phyloP scores from a whole-genome alignment of 306 rosid genomes.

The Heteromeles arbutifolia region DNA sequence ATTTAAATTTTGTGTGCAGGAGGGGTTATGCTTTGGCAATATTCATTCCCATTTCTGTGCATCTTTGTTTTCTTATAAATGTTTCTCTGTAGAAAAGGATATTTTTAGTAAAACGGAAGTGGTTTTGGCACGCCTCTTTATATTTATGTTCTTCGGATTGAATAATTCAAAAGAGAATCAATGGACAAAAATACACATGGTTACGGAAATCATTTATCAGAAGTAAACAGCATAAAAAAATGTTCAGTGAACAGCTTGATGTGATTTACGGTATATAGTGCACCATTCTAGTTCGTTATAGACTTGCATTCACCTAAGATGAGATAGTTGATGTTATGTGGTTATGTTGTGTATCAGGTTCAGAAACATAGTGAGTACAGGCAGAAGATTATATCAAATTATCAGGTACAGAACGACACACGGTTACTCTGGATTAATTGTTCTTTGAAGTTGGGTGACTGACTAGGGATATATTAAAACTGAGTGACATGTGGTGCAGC shows the following conservation, averaged over 20 bases:
- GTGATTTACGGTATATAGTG: background rate
- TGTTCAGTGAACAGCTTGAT: background rate
- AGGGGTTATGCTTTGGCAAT: background rate
- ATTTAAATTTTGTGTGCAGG: background rate
- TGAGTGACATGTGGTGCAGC: constrained; percentile 43
- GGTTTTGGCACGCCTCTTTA: too few species aligned
- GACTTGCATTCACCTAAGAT: background rate
- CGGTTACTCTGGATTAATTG: background rate
- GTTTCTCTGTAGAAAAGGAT: background rate
- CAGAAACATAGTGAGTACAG: constrained; percentile 77
- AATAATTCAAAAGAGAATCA: too few species aligned
- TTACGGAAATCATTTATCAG: too few species aligned
- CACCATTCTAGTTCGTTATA: background rate
- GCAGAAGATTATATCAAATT: constrained; percentile 51
- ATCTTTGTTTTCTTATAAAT: background rate
- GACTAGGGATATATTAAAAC: constrained; percentile 4
- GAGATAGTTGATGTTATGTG: constrained; percentile 3
- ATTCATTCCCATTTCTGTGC: background rate
- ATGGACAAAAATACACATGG: too few species aligned
- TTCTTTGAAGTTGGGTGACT: background rate
- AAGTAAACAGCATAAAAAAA: too few species aligned
- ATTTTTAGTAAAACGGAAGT: background rate
- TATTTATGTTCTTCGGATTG: too few species aligned
- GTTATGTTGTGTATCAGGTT: constrained; percentile 34
- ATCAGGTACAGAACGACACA: constrained; percentile 41